Conservation (phyloP, 2,329 filamentous ascomycete species). For the Trichoderma lentiforme region DNA sequence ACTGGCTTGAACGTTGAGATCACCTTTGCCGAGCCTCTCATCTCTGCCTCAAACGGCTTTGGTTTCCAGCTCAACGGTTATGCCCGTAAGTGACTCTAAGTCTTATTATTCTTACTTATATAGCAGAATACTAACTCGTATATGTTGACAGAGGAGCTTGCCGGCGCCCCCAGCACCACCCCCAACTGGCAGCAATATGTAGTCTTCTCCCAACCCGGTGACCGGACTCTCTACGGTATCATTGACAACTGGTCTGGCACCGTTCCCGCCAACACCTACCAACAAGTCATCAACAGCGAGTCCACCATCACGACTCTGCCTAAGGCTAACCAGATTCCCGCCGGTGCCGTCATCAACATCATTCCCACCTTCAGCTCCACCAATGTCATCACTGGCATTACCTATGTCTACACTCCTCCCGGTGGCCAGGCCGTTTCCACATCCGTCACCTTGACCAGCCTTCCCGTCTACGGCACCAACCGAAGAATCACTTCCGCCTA, state of each 20-base stretch:
- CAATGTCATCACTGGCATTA: neutral
- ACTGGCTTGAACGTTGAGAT: conserved; percentile 4
- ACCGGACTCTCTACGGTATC: neutral
- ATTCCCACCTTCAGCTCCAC: neutral
- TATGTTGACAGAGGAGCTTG: neutral
- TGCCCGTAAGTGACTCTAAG: neutral
- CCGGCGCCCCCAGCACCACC: neutral
- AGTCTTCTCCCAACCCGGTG: neutral
- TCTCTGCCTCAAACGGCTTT: neutral
- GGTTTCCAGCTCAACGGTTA: neutral
- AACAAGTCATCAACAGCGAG: neutral
- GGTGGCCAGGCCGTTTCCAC: neutral
- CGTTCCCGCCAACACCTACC: neutral
- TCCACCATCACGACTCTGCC: neutral
- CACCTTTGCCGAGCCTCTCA: neutral
- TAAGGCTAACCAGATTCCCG: neutral
- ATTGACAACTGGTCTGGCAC: conserved; percentile 2
- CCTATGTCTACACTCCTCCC: neutral
- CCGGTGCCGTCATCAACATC: neutral
- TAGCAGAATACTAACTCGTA: neutral
- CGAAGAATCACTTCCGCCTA: neutral
- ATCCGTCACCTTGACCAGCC: neutral
- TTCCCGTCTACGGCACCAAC: neutral
- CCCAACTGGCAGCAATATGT: conserved; percentile 11
- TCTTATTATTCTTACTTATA: neutral